These are phyloP conservation scores for Chimonanthus praecox DNA, from an alignment of 164 flowering plant genomes.

Conservation along the genomic window DNA sequence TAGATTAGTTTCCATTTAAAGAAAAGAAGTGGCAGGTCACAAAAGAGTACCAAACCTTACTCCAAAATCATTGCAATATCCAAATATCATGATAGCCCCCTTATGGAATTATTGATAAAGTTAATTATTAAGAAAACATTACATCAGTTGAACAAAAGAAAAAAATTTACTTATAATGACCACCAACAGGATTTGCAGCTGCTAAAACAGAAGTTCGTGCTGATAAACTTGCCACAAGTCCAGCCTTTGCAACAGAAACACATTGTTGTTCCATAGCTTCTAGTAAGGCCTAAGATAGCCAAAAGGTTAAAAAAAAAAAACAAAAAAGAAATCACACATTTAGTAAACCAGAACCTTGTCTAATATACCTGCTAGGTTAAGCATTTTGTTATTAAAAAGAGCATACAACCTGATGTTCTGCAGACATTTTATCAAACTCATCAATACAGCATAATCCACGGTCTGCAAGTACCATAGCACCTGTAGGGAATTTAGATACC, in stretches of 20 bases:
- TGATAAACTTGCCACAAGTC: constrained; percentile 95
- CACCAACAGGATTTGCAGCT: constrained; percentile 99
- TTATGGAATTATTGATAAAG: too few relatives aligned
- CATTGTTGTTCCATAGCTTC: constrained; percentile 99
- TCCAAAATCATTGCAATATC: background rate
- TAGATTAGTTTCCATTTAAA: too few relatives aligned
- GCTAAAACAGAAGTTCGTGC: constrained; percentile 93
- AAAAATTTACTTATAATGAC: constrained; percentile 81
- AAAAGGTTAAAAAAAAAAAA: background rate
- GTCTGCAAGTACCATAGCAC: constrained; percentile 99
- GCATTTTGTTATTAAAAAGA: constrained; percentile 2
- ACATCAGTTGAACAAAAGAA: background rate
- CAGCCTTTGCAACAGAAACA: constrained; percentile 99
- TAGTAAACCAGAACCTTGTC: too few relatives aligned
- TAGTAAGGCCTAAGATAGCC: constrained; percentile 58
- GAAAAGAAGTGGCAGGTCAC: background rate
- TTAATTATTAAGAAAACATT: background rate
- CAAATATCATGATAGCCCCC: background rate
- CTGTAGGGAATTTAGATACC: constrained; percentile 28
- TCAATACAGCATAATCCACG: constrained; percentile 98
- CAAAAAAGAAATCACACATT: background rate
- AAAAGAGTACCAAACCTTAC: background rate
- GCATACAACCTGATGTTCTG: constrained; percentile 85
- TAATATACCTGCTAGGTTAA: background rate
- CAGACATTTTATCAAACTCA: constrained; percentile 98